Percentiles rank a stretch among this genome's conserved stretches.
Evolutionary conservation across 805 yeast genomes (phyloP).

Genomic region (Wickerhamomyces subpelliculosus): DNA sequence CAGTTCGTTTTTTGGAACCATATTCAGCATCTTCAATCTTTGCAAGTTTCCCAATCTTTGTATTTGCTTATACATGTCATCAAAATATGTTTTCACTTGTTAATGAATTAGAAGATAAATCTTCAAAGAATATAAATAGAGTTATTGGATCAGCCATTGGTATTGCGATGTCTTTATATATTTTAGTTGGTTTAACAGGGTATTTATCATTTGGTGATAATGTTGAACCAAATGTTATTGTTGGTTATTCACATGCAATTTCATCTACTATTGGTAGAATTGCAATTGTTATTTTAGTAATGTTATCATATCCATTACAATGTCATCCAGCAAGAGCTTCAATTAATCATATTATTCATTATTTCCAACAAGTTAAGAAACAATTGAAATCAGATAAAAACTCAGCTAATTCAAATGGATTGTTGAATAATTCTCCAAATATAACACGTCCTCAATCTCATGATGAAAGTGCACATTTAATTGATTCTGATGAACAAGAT

Average conservation of each 20-base stretch:
- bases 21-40: slow-evolving; percentile 40
- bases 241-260: slow-evolving; percentile 58
- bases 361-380: slow-evolving; percentile 26
- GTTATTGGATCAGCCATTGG: slow-evolving; percentile 50
- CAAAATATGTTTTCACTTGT: slow-evolving; percentile 89
- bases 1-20: slow-evolving; percentile 42
- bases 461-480: slow-evolving; percentile 6
- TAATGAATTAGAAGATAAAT: slow-evolving; percentile 63
- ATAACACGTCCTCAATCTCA: not conserved
- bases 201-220: slow-evolving; percentile 81
- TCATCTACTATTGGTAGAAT: slow-evolving; percentile 75
- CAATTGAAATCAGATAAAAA: too few species aligned
- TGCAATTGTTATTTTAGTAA: slow-evolving; percentile 74
- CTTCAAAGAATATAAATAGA: slow-evolving; percentile 36
- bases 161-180: slow-evolving; percentile 54
- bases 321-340: slow-evolving; percentile 88
- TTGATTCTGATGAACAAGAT: slow-evolving; percentile 14
- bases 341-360: slow-evolving; percentile 61
- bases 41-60: slow-evolving; percentile 81
- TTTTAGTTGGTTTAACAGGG: slow-evolving; percentile 73
- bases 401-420: slow-evolving; percentile 8
- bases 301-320: slow-evolving; percentile 83
- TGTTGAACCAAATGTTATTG: slow-evolving; percentile 73
- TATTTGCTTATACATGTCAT: slow-evolving; percentile 93
- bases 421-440: not conserved